Evolutionary conservation across 495 filamentous ascomycete species (phyloP), one percentile per base, ranked within the genome.

Genomic region (Hypoxylon perforatum): DNA sequence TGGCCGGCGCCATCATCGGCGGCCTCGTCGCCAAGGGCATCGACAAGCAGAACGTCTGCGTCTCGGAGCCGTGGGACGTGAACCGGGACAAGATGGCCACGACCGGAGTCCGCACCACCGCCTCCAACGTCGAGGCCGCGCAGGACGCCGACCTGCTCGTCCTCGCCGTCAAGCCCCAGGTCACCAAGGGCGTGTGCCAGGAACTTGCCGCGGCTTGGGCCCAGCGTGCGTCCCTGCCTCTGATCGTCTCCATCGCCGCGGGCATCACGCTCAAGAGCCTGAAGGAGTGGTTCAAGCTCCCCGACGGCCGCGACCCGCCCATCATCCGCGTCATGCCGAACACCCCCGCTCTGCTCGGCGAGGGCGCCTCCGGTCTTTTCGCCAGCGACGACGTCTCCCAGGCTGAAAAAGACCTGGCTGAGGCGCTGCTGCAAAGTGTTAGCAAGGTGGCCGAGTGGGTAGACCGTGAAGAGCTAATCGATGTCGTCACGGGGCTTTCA

Each of bases 41-140:
- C 51, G 38, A 65, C 50, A 75, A 72, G 58, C 51, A 71, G 42
- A 83, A 84, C 69, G 81, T 86, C 76, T 71, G 23, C 61, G 76
- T 78, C 18, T 72, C 76, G 4, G 76, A 77, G 57, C 76, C 76
- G 5, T 75, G 73, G 71, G 75, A 77, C 7, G 73, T 71, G 48
- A 75, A 72, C 53, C 69, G 75, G 39, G 67, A 72, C 11, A 75
- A 75, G 69, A 75, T 77, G 60, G 38, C 23, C 10, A 73, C 71
- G 1, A 42, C 59, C n/a, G 73, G 75, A 5, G 74, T 73, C 53
- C 69, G 67, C 53, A 71, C 71, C 48, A 77, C 76, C 28, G 65
- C 61, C n/a, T 76, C 75, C 47, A 78, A 78, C 56, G 35, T 61
- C 49, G 76, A 74, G 19, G 73, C 74, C 10, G 62, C 69, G 22